These are phyloP conservation scores for Mortierella sp. DNA, from an alignment of 371 early-diverging fungal genomes.

Conservation along the genomic window DNA sequence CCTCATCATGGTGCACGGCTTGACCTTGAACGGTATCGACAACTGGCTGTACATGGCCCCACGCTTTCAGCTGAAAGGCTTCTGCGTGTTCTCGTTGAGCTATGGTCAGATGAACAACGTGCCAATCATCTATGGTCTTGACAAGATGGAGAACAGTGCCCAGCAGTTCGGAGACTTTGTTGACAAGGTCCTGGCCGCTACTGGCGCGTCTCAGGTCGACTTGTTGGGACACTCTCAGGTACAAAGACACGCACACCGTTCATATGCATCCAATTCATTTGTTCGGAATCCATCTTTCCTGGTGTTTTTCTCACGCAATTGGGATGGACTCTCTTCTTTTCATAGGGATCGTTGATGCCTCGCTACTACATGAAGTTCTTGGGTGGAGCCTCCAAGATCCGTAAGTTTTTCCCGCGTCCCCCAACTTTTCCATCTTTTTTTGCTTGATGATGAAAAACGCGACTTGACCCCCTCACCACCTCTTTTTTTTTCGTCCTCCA, in stretches of 20 bases:
- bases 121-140: slow-evolving; percentile 3
- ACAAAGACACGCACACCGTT: slow-evolving; percentile 2
- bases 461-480: too few species aligned
- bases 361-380: slow-evolving; percentile 21
- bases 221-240: slow-evolving; percentile 19
- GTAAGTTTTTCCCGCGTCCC: background rate
- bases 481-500: too few species aligned
- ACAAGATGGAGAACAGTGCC: slow-evolving; percentile 15
- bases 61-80: slow-evolving; percentile 11
- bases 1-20: slow-evolving; percentile 23
- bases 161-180: slow-evolving; percentile 22
- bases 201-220: slow-evolving; percentile 25
- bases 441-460: too few species aligned
- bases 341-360: slow-evolving; percentile 13
- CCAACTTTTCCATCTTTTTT: too few species aligned
- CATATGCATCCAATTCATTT: too few species aligned
- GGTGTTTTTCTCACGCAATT: too few species aligned
- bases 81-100: slow-evolving; percentile 18
- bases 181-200: slow-evolving; percentile 19
- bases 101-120: slow-evolving; percentile 12
- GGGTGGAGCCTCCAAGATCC: slow-evolving; percentile 7
- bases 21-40: background rate
- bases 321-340: too few species aligned
- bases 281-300: too few species aligned
- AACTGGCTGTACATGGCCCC: slow-evolving; percentile 21